Base-by-base conservation (phyloP, 2,329 filamentous ascomycete species). In the Exserohilum rostratum region DNA sequence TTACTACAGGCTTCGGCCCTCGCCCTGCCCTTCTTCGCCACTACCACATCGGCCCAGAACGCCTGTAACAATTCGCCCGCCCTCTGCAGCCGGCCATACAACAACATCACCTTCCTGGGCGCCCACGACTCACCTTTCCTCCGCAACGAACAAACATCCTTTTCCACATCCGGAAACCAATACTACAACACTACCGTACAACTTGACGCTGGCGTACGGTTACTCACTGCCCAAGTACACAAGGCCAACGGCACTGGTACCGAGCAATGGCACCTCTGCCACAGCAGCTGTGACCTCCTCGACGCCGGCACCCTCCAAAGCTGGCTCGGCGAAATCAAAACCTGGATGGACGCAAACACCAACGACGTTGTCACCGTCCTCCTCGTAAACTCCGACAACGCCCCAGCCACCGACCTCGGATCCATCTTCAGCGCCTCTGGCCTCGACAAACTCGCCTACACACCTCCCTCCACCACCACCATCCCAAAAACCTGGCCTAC, bases 41-140 rank as follows among this genome's bases (percentile, higher is more conserved):
- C 62, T 11, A 57, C 64, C 50, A 57, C 57, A 45, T 66, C 67
- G 5, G 72, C 72, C 52, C 68, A 75, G 47, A 72, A 69, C 61
- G 85, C 87, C 29, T 95, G 91, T 83, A 95, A 95, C 78, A 93
- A 93, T 80, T 91, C 89, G 0, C 89, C 90, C 0, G 78, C 81
- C 38, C 83, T 95, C 35, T 95, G 91, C 79, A 79, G 77, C 57
- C 85, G 85, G 60, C 77, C 84, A 15, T 95, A 95, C 79, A 87
- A 86, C 77, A 85, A 89, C 62, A 84, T 95, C 64, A 93, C 90
- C 3, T 84, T 93, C 72, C 84, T 93, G 68, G 90, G 90, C 18
- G 89, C 88, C 15, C 90, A 93, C 77, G 83, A 92, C 76, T 87
- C 85, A 57, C 81, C 89, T 10, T 93, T 92, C 71, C 74, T 92